These are phyloP conservation scores for Uromyces viciae-fabae DNA, from an alignment of 1,284 basidiomycete genomes.

Conservation along the genomic window DNA sequence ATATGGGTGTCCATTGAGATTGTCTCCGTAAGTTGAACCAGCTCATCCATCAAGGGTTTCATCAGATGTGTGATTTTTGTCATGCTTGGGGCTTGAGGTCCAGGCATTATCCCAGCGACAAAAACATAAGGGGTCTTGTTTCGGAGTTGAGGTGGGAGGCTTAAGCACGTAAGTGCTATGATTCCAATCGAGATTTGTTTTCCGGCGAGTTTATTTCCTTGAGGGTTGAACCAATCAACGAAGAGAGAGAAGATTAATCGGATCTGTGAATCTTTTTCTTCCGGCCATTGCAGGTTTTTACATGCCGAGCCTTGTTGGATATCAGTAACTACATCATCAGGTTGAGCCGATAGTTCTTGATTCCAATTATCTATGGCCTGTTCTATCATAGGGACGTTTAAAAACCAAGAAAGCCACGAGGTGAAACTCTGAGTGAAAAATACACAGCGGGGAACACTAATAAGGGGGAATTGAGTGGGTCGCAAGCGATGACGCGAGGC, in stretches of 20 bases:
- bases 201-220: neutral
- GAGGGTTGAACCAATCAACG: slow-evolving; percentile 7
- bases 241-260: neutral
- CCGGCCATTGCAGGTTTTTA: neutral
- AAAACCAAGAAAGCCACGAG: slow-evolving; percentile 8
- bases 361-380: neutral
- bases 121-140: neutral
- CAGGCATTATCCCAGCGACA: slow-evolving; percentile 11
- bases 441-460: neutral
- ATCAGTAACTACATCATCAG: neutral
- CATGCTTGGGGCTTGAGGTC: too few relatives aligned
- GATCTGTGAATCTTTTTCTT: neutral
- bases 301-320: slow-evolving; percentile 11
- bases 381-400: neutral
- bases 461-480: neutral
- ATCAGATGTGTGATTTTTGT: too few relatives aligned
- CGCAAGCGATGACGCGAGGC: neutral
- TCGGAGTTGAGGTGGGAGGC: neutral
- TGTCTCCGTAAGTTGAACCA: too few relatives aligned
- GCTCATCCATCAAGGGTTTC: too few relatives aligned
- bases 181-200: slow-evolving; percentile 14
- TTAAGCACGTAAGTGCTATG: slow-evolving; percentile 15
- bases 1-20: too few relatives aligned
- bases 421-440: neutral
- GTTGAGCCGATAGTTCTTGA: neutral